A percentile compares a stretch with the other conserved stretches of the same genome.
These are phyloP conservation scores for Rhynchospora tenuis DNA, from an alignment of 176 grass and related monocot genomes.

Conservation along the genomic window DNA sequence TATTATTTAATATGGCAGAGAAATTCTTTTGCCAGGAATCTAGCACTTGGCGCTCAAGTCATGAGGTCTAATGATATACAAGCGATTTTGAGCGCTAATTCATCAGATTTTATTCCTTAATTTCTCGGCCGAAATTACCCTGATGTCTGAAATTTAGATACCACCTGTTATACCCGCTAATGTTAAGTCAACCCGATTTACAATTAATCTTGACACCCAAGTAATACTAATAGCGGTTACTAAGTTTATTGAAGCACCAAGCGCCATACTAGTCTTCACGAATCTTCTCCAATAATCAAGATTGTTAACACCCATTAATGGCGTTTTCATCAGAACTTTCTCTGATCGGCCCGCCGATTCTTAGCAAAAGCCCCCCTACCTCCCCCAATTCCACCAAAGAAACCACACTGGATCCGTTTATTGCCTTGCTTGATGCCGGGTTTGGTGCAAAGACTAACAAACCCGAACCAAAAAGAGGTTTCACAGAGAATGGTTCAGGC, in stretches of 20 bases:
- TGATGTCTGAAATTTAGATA: neutral
- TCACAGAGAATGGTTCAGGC: conserved; percentile 31
- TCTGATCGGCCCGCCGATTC: neutral
- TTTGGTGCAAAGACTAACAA: neutral
- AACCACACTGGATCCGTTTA: neutral
- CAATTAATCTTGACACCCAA: conserved; percentile 10
- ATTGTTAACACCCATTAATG: neutral
- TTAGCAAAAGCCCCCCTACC: neutral
- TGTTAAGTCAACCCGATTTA: neutral
- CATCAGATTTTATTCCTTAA: neutral
- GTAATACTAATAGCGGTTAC: too few relatives aligned
- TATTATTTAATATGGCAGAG: too few relatives aligned
- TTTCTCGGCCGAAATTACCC: neutral
- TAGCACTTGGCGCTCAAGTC: neutral
- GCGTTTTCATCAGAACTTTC: neutral
- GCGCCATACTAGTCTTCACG: neutral
- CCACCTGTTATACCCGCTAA: neutral
- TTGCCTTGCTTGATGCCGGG: conserved; percentile 5
- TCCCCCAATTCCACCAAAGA: neutral
- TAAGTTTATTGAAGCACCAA: neutral
- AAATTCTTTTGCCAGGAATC: neutral
- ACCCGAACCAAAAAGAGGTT: neutral
- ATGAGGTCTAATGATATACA: neutral
- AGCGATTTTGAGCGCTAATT: neutral
- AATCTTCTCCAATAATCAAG: neutral